Conservation (phyloP, 176 grass and related monocot genomes). For the Alopecurus myosuroides region DNA sequence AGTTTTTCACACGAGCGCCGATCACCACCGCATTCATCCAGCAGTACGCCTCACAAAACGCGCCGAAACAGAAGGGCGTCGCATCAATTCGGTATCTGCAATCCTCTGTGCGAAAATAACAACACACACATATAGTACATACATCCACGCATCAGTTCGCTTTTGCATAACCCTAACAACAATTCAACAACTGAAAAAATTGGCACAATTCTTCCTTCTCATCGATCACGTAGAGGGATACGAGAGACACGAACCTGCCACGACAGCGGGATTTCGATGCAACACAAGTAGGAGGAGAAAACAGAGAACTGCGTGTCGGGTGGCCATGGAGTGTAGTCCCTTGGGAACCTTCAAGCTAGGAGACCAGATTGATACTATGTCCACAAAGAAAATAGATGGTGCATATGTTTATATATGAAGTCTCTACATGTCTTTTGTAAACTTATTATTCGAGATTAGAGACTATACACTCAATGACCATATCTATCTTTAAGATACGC, state of each 20-base stretch:
- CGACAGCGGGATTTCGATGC: not conserved
- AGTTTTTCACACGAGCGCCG: not conserved
- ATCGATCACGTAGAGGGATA: not conserved
- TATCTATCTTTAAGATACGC: not conserved
- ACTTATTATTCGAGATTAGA: not conserved
- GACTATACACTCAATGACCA: not conserved
- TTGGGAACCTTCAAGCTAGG: not conserved
- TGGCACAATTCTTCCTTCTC: not conserved
- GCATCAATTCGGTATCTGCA: not conserved
- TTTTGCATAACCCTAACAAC: too few relatives aligned
- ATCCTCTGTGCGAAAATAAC: not conserved
- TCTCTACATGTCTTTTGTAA: not conserved
- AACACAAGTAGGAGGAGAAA: not conserved
- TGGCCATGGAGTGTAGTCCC: not conserved
- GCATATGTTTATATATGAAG: not conserved
- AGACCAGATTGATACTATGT: not conserved
- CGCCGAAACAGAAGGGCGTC: not conserved
- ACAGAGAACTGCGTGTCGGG: not conserved
- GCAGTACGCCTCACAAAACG: not conserved
- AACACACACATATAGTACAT: too few relatives aligned
- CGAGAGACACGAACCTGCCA: not conserved
- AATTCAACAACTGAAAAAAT: not conserved
- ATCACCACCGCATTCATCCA: not conserved
- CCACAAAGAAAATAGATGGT: not conserved
- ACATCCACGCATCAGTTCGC: not conserved